Conservation (phyloP, 163 green algal species). For the Volvox carteri region DNA sequence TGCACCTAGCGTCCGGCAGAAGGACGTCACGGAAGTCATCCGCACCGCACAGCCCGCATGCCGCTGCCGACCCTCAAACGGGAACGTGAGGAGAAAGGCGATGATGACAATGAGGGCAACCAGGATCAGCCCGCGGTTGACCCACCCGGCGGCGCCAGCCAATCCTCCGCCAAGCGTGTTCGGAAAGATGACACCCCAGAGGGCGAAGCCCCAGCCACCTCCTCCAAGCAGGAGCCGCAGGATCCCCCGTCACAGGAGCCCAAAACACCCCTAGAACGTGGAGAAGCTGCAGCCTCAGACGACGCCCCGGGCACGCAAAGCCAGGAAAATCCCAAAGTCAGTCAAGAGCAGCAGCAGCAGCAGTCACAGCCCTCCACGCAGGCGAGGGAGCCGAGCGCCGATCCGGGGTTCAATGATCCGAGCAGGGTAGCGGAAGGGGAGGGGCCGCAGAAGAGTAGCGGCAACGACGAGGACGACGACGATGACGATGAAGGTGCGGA, state of each 20-base stretch:
- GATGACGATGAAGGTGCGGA: slow-evolving; percentile 57
- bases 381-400: neutral
- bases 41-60: neutral
- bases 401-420: too few species aligned
- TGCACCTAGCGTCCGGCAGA: too few species aligned
- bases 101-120: neutral
- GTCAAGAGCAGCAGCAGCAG: neutral
- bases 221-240: neutral
- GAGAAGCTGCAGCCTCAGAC: too few species aligned
- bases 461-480: neutral
- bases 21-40: too few species aligned
- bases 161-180: slow-evolving; percentile 24
- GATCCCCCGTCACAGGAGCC: too few species aligned
- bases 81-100: slow-evolving; percentile 40
- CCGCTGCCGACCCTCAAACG: slow-evolving; percentile 50
- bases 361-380: neutral
- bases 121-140: neutral
- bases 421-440: neutral
- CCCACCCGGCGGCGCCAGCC: neutral
- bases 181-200: neutral
- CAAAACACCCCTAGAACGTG: too few species aligned
- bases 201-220: neutral
- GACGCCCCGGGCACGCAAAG: too few species aligned
- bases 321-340: too few species aligned
- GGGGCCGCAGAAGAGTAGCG: neutral